phyloP scores from a whole-genome alignment of 2,329 filamentous ascomycete species.

The Ophiostoma sp. region DNA sequence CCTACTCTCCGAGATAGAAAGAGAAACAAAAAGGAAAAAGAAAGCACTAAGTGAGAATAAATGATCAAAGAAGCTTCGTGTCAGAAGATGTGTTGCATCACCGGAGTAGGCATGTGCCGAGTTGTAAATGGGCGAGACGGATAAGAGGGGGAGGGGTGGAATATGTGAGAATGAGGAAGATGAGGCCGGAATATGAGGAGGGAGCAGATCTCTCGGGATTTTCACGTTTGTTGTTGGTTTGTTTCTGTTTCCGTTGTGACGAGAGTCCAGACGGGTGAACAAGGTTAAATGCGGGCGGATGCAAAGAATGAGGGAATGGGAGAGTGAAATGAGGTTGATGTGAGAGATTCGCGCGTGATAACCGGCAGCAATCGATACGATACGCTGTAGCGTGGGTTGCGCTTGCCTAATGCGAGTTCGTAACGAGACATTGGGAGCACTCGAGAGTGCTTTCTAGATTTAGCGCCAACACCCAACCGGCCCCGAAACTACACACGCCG shows the following conservation, averaged over 20 bases:
- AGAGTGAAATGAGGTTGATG: background rate
- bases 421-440: background rate
- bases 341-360: constrained; percentile 14
- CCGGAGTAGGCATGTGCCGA: background rate
- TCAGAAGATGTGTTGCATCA: background rate
- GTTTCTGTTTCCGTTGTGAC: background rate
- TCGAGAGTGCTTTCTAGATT: background rate
- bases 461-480: constrained; percentile 8
- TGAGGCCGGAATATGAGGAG: background rate
- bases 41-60: background rate
- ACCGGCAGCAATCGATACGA: background rate
- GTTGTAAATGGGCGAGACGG: background rate
- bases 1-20: background rate
- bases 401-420: background rate
- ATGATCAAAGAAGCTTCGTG: background rate
- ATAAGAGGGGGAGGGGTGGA: too few species aligned
- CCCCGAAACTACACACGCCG: background rate
- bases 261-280: background rate
- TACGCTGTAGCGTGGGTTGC: background rate
- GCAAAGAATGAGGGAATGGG: background rate
- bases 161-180: background rate
- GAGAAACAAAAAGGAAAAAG: background rate
- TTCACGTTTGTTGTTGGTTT: background rate
- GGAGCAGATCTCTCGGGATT: background rate
- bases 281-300: background rate